Evolutionary conservation across 176 grass and related monocot genomes (phyloP), one percentile per base, ranked within the genome.

Genomic region (Hyparrhenia diplandra): DNA sequence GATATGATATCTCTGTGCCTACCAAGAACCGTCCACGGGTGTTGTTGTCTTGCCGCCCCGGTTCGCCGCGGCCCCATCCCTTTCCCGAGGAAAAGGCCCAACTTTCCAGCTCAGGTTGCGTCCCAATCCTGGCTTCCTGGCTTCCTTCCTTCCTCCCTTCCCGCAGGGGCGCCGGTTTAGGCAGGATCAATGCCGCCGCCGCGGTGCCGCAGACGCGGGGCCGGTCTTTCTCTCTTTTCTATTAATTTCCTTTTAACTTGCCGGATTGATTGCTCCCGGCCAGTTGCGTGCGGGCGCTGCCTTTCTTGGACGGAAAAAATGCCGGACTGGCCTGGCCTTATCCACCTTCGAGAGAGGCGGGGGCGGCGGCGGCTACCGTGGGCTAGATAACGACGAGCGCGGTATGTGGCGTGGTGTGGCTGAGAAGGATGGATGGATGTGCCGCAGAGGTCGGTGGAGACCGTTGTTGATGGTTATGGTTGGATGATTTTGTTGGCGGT

Each of bases 41-140:
- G 30, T 52, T n/a, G n/a, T n/a, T n/a, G n/a, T 64, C 78, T 69
- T 76, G 72, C 79, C 64, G 72, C 66, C 71, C 54, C 73, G 76
- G 77, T 29, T 68, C 77, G 87, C 82, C 77, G 82, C 87, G 30
- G n/a, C n/a, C 32, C 60, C 75, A 75, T 88, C 81, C 49, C 81
- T 80, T 25, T 88, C 86, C n/a, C 25, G 45, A 10, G n/a, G 51
- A 77, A 85, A 85, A 35, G n/a, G 32, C 8, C 75, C 7, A 8
- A 79, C 24, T 63, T 85, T 73, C 37, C 75, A 24, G 49, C 52
- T 82, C 60, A 69, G 69, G 3, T 85, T 76, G 87, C 82, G 76
- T 85, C 63, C 10, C 63, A 11, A 0, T 16, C 63, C 62, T 41
- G 41, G 64, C 71, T 81, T n/a, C n/a, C n/a, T n/a, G n/a, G n/a